Base-by-base conservation (phyloP, 1,284 basidiomycete genomes). In the Leccinum olivaceoglutinosum region DNA sequence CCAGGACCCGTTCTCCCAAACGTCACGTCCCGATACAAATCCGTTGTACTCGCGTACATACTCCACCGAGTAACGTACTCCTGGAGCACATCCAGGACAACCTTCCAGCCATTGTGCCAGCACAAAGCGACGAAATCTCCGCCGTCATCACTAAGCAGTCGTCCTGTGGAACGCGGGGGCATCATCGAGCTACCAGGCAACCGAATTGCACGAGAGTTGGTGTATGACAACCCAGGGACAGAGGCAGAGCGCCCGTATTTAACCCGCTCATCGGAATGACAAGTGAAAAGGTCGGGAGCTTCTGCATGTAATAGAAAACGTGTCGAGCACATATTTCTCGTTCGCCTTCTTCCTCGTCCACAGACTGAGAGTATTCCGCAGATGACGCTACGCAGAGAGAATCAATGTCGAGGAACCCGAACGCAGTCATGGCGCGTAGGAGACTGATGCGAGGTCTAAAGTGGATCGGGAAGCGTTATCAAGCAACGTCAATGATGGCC, bases 101-200 rank as follows among this genome's bases (percentile, higher is more conserved):
- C 73, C 69, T 86, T 89, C 93, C 93, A 95, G 0, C 90, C 93
- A 10, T 88, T 92, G 70, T 89, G 81, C 93, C 93, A 96, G n/a
- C 83, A 81, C 2, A 95, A 84, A 9, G 91, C 86, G 53, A 92
- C 78, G 44, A 67, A 64, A n/a, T 92, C 91, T 4, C 82, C 84
- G 5, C 85, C 84, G 64, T 92, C 91, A 2, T 84, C 80, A 67
- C 85, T 90, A 41, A 96, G 79, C 51, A 94, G 80, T 11, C 85
- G 83, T 2, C 92, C 94, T 2, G 80, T 76, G 1, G 90, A 87
- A 41, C 85, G 83, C 2, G 83, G 77, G 7, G 88, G 85, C 2
- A 96, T 79, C 16, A 80, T 79, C 1, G 89, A 85, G 2, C 90
- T 88, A 1, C 92, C 92, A 11, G 93, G 90, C 3, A 96, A 80